phyloP scores from a whole-genome alignment of 805 yeast species.

The Candida boleticola region DNA sequence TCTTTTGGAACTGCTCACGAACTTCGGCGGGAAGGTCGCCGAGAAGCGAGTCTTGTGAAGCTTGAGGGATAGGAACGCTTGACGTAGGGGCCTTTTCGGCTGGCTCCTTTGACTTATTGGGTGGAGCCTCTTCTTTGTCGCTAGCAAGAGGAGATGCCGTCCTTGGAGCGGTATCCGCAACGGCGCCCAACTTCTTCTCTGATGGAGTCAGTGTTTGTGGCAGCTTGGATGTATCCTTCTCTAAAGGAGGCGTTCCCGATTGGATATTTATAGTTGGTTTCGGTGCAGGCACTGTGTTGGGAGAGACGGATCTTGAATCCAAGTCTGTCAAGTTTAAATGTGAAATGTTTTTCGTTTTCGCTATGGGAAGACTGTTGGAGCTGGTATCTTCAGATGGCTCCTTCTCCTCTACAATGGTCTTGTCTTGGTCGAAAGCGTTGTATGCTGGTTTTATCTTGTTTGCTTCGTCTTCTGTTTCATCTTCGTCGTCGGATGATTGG shows the following conservation, averaged over 20 bases:
- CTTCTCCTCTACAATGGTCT: slow-evolving; percentile 14
- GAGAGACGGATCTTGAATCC: slow-evolving; percentile 21
- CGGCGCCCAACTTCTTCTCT: not conserved
- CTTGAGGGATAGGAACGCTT: slow-evolving; percentile 5
- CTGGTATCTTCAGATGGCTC: slow-evolving; percentile 8
- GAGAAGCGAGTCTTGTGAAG: slow-evolving; percentile 29
- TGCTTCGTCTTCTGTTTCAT: slow-evolving; percentile 5
- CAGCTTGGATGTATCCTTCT: not conserved
- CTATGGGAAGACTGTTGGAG: slow-evolving; percentile 13
- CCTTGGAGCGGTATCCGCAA: not conserved
- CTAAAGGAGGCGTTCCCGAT: not conserved
- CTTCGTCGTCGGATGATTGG: slow-evolving; percentile 21
- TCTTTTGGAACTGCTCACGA: slow-evolving; percentile 36
- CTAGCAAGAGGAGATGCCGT: not conserved
- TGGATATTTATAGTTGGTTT: not conserved
- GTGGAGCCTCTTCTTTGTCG: not conserved
- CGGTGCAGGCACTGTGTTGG: slow-evolving; percentile 11
- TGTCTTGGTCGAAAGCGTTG: slow-evolving; percentile 15
- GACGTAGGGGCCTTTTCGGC: not conserved
- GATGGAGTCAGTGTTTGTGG: not conserved
- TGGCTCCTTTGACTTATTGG: not conserved
- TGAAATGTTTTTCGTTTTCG: slow-evolving; percentile 36
- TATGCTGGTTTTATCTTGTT: slow-evolving; percentile 6
- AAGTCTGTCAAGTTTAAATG: slow-evolving; percentile 39
- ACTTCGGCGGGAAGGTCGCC: slow-evolving; percentile 34